phyloP scores from a whole-genome alignment of 257 asterid genomes.

The Fraxinus quadrangulata region DNA sequence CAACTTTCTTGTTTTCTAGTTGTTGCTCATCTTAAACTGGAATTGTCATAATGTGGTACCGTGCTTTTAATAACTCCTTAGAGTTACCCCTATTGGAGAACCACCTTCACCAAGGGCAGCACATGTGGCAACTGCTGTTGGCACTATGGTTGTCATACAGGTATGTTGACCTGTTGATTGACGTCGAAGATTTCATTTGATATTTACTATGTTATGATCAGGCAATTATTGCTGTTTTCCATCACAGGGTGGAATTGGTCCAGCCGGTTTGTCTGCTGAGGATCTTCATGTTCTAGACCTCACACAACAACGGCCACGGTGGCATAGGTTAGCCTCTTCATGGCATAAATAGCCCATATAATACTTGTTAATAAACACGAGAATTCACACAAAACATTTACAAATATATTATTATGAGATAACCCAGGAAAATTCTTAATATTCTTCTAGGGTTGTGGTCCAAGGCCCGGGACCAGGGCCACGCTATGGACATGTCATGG shows the following conservation, averaged over 20 bases:
- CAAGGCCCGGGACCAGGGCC: slow-evolving; percentile 99
- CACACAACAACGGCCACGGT: slow-evolving; percentile 91
- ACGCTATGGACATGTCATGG: slow-evolving; percentile 99
- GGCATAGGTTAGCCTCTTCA: slow-evolving; percentile 79
- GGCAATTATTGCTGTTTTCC: slow-evolving; percentile 23
- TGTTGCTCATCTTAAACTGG: slow-evolving; percentile 28
- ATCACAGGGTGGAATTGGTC: slow-evolving; percentile 98
- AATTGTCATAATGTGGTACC: slow-evolving; percentile 16
- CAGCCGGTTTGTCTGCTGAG: slow-evolving; percentile 98
- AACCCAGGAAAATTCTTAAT: slow-evolving; percentile 19
- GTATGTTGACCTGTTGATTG: slow-evolving; percentile 40
- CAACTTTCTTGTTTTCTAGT: slow-evolving; percentile 1
- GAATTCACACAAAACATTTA: background rate
- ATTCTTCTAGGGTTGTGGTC: slow-evolving; percentile 78
- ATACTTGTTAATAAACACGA: background rate
- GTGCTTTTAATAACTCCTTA: slow-evolving; percentile 35
- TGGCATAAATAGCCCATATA: background rate
- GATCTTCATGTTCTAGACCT: slow-evolving; percentile 98
- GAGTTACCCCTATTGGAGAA: slow-evolving; percentile 94
- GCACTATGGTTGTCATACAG: slow-evolving; percentile 99
- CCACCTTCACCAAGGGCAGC: slow-evolving; percentile 99
- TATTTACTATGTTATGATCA: slow-evolving; percentile 11
- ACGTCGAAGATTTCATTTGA: slow-evolving; percentile 17
- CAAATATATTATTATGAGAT: slow-evolving; percentile 19
- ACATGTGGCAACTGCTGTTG: slow-evolving; percentile 98